Percentiles rank a stretch among this genome's conserved stretches.
phyloP scores from a whole-genome alignment of 345 rosid genomes.

The Mangifera indica region DNA sequence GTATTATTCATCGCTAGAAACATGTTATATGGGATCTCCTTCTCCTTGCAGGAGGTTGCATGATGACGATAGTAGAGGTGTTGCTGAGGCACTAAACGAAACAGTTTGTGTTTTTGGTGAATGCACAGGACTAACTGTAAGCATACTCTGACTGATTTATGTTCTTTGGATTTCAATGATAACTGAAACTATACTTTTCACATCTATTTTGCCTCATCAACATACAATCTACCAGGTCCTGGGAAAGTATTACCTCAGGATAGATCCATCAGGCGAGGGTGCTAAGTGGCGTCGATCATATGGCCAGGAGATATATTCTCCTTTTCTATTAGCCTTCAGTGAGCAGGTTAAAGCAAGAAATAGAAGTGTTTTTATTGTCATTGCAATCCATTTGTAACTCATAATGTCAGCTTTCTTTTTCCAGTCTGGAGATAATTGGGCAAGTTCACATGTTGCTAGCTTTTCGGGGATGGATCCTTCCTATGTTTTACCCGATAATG shows the following conservation, averaged over 20 bases:
- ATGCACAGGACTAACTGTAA: constrained; percentile 67
- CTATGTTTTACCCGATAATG: constrained; percentile 37
- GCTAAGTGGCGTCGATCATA: constrained; percentile 29
- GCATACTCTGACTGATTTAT: constrained; percentile 11
- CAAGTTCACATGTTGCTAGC: constrained; percentile 27
- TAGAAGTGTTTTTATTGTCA: neutral
- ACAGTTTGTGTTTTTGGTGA: constrained; percentile 47
- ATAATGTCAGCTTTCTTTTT: neutral
- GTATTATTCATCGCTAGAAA: neutral
- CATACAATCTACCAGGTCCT: constrained; percentile 8
- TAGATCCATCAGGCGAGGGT: constrained; percentile 26
- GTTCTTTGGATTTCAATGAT: neutral
- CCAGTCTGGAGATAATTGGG: constrained; percentile 41
- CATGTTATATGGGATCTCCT: constrained; percentile 6
- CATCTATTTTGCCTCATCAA: neutral
- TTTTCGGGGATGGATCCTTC: constrained; percentile 38
- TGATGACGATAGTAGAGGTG: constrained; percentile 68
- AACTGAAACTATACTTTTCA: neutral
- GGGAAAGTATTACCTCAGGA: constrained; percentile 21
- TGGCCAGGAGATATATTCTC: constrained; percentile 33
- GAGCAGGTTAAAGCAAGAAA: constrained; percentile 19
- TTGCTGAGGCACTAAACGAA: constrained; percentile 63
- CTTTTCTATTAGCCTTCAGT: constrained; percentile 25
- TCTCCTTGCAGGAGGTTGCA: constrained; percentile 52
- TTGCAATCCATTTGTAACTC: neutral